A percentile compares a stretch with the other conserved stretches of the same genome.
phyloP scores from a whole-genome alignment of 2,329 filamentous ascomycete species.

The Tolypocladium cylindrosporum region DNA sequence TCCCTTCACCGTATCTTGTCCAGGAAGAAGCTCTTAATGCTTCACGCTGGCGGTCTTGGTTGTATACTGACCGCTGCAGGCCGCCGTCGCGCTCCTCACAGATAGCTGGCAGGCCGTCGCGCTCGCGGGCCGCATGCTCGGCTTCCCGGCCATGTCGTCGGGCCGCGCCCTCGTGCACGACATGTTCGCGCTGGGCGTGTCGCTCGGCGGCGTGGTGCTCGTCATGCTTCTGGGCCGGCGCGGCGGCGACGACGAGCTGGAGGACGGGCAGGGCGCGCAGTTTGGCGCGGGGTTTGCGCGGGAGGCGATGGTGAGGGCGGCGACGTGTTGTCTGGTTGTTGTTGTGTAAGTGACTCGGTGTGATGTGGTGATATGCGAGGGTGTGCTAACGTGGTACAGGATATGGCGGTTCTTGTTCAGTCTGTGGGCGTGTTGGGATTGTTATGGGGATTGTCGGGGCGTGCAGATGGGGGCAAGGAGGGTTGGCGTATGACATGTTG shows the following conservation, averaged over 20 bases:
- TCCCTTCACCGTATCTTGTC: background rate
- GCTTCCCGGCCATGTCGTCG: constrained; percentile 15
- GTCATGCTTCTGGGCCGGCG: constrained; percentile 15
- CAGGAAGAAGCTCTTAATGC: too few relatives aligned
- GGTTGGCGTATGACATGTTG: too few relatives aligned
- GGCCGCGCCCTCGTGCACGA: constrained; percentile 21
- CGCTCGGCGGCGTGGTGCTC: constrained; percentile 23
- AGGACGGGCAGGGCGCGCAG: background rate
- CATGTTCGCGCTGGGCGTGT: constrained; percentile 20
- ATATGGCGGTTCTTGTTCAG: background rate
- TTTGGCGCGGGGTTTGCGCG: background rate
- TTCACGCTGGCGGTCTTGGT: too few relatives aligned
- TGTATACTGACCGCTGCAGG: background rate
- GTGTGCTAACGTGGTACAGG: background rate
- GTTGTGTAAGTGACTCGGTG: background rate
- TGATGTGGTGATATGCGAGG: background rate
- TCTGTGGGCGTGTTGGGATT: background rate
- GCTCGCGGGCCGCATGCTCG: constrained; percentile 13
- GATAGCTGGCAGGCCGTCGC: constrained; percentile 27
- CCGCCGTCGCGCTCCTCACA: constrained; percentile 21
- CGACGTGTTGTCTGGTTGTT: background rate
- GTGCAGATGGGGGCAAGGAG: background rate
- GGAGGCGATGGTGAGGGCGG: background rate
- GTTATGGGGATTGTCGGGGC: background rate
- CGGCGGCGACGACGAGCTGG: background rate